Base-by-base conservation (phyloP, 805 yeast genomes). In the Saccharomycodes ludwigii region DNA sequence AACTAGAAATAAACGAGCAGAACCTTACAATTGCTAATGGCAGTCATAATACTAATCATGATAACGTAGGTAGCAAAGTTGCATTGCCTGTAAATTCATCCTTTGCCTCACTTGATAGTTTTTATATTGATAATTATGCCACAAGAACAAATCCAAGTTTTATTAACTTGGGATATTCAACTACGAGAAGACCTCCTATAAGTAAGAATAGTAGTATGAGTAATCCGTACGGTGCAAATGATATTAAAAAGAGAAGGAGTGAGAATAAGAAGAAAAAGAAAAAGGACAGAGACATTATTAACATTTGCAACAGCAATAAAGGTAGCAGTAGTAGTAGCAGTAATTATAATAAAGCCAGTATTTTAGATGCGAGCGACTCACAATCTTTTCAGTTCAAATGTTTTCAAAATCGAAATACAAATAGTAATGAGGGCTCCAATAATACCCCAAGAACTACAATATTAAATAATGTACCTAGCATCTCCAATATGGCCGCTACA, bases 41-140 rank as follows among this genome's bases (percentile, higher is more conserved):
- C n/a, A n/a, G n/a, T n/a, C 15, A 15, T 34, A 32, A 32, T 32
- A 36, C 31, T 31, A 33, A 37, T 27, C 28, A 25, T 31, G 20
- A 26, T 33, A 31, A 36, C 26, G 21, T 21, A 15, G 26, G 23
- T 24, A n/a, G n/a, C n/a, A n/a, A 74, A 23, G 80, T 80, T 24
- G 68, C 79, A 4, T 50, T 78, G 24, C 83, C 83, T 0, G 59
- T 76, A 11, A 76, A 72, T 38, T 81, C 80, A 25, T 76, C 85
- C 39, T 78, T 77, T 60, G 88, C 88, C 1, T 78, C 86, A 0
- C 56, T 80, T 46, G 85, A 76, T 45, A 73, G 85, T 48, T 66
- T 70, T 37, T 74, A 76, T 46, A 67, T 72, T 41, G 78, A 72
- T 32, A 68, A 64, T 37, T 62, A 65, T 37, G 64, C 57, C 17